These are phyloP conservation scores for Thelonectria rubi DNA, from an alignment of 2,329 filamentous ascomycete species.

Conservation along the genomic window DNA sequence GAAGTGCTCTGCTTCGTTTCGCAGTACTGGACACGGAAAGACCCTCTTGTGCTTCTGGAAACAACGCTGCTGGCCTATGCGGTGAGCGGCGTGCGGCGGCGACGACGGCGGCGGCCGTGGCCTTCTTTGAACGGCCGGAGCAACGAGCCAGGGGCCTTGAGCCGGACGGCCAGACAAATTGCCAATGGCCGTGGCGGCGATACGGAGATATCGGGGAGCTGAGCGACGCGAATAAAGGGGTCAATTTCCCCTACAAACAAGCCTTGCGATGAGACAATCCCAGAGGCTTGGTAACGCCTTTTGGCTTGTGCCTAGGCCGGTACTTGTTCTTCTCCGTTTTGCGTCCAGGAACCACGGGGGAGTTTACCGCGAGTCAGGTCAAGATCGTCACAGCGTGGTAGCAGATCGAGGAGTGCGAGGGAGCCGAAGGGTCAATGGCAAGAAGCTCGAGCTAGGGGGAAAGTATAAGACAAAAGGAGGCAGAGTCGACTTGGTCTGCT, in stretches of 20 bases:
- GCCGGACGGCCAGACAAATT: conserved; percentile 15
- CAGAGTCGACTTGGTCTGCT: conserved; percentile 45
- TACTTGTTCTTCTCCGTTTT: conserved; percentile 1
- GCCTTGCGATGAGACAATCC: conserved; percentile 1
- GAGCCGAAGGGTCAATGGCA: conserved; percentile 19
- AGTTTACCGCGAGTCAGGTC: conserved; percentile 21
- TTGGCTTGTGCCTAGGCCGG: conserved; percentile 9
- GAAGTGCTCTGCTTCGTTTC: conserved; percentile 6
- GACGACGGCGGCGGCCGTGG: conserved; percentile 3
- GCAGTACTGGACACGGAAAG: conserved; percentile 5
- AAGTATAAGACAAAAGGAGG: conserved; percentile 20
- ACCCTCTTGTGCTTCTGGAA: background rate
- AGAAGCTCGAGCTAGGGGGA: conserved; percentile 8
- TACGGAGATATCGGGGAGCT: conserved; percentile 30
- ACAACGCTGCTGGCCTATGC: background rate
- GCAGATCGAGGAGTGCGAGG: conserved; percentile 11
- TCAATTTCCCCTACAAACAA: conserved; percentile 13
- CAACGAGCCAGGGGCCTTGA: conserved; percentile 8
- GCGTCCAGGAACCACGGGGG: conserved; percentile 10
- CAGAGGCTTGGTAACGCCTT: conserved; percentile 12
- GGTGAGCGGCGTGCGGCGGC: conserved; percentile 10
- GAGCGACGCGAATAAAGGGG: background rate
- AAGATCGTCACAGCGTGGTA: conserved; percentile 3
- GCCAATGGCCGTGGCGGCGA: conserved; percentile 25
- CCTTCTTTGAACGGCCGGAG: conserved; percentile 17